phyloP scores from a whole-genome alignment of 352 stramenopile genomes.

The Sclerospora graminicola region DNA sequence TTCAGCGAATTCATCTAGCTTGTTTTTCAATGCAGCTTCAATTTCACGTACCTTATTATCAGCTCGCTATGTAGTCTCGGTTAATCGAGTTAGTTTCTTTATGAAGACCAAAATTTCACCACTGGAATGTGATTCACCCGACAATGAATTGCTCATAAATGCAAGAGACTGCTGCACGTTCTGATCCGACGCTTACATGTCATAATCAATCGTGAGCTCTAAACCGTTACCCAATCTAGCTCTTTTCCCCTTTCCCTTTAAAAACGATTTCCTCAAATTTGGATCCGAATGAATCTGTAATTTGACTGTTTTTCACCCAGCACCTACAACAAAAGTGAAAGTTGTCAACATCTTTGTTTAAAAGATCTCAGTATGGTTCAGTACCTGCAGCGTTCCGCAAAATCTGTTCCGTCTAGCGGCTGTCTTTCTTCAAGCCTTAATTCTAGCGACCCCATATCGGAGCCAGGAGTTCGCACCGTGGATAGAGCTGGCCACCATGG shows the following conservation, averaged over 20 bases:
- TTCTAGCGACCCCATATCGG: slow-evolving; percentile 15
- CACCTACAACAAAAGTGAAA: slow-evolving; percentile 29
- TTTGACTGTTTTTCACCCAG: slow-evolving; percentile 37
- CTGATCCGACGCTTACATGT: slow-evolving; percentile 1
- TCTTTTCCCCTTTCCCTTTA: slow-evolving; percentile 4
- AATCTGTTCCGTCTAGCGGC: slow-evolving; percentile 33
- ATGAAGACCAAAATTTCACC: slow-evolving; percentile 3
- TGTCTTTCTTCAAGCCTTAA: slow-evolving; percentile 26
- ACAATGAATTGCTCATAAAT: neutral
- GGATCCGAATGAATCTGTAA: slow-evolving; percentile 19
- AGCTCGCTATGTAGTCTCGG: slow-evolving; percentile 7
- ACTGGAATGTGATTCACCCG: slow-evolving; percentile 1
- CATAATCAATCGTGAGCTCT: no score
- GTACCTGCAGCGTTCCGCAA: slow-evolving; percentile 19
- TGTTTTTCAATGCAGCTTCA: slow-evolving; percentile 8
- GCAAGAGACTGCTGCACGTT: neutral
- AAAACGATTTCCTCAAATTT: slow-evolving; percentile 10
- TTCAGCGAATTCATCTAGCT: slow-evolving; percentile 12
- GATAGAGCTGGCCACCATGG: slow-evolving; percentile 59
- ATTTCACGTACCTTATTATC: slow-evolving; percentile 6
- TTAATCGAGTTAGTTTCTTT: slow-evolving; percentile 9
- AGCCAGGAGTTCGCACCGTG: slow-evolving; percentile 30
- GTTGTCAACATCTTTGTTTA: neutral
- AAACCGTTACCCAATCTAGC: neutral
- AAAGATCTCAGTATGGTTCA: neutral